phyloP scores from a whole-genome alignment of 2,329 filamentous ascomycete species.

The Trichoderma pleuroti region DNA sequence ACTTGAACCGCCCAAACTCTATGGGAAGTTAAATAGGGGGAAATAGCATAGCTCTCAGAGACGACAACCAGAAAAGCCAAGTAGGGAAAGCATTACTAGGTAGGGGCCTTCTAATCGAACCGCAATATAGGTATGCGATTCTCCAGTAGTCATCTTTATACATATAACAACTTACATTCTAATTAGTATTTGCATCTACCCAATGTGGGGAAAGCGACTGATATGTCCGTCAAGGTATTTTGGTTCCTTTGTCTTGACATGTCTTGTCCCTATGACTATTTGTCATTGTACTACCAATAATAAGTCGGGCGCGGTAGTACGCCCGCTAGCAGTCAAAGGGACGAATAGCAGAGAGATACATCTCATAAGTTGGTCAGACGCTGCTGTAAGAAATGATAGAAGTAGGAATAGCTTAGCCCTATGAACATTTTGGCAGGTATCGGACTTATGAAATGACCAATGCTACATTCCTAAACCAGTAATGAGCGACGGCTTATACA shows the following conservation, averaged over 20 bases:
- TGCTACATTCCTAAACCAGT: neutral
- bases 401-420: neutral
- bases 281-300: neutral
- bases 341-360: neutral
- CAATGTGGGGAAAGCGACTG: neutral
- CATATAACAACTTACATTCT: neutral
- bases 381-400: neutral
- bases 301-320: neutral
- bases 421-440: neutral
- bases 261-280: neutral
- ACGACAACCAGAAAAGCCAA: neutral
- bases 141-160: neutral
- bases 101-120: too few relatives aligned
- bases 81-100: neutral
- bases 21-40: neutral
- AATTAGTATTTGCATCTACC: neutral
- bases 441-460: neutral
- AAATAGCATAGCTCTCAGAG: neutral
- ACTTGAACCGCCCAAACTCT: neutral
- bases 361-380: neutral
- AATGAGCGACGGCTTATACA: neutral
- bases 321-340: neutral
- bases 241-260: neutral
- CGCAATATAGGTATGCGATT: neutral
- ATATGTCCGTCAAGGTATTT: neutral